These are phyloP conservation scores for Rutstroemia sp. DNA, from an alignment of 2,329 filamentous ascomycete genomes.

Conservation along the genomic window DNA sequence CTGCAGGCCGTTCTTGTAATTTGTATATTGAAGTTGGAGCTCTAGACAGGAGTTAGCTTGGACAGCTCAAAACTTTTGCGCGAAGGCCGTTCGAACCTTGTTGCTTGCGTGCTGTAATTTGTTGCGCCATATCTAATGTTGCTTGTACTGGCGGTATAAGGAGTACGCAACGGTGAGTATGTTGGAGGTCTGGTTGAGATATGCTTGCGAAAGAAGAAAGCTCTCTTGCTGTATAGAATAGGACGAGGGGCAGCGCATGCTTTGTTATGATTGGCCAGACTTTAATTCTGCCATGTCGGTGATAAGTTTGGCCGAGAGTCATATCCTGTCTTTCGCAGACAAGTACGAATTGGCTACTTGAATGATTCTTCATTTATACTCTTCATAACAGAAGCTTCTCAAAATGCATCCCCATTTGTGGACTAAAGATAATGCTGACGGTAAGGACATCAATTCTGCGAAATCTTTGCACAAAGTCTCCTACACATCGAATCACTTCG, in stretches of 20 bases:
- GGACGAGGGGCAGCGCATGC: background rate
- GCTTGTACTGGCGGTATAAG: too few species aligned
- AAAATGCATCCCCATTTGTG: constrained; percentile 97
- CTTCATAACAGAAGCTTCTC: constrained; percentile 6
- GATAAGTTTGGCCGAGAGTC: background rate
- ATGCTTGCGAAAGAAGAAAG: background rate
- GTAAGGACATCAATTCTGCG: constrained; percentile 40
- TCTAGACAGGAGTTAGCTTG: constrained; percentile 41
- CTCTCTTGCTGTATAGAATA: background rate
- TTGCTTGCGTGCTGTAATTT: constrained; percentile 30
- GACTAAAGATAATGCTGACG: constrained; percentile 74
- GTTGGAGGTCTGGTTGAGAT: background rate
- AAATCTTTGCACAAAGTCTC: background rate
- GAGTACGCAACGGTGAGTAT: background rate
- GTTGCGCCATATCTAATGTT: constrained; percentile 25
- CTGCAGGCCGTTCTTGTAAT: constrained; percentile 73
- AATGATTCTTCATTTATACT: background rate
- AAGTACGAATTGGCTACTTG: background rate
- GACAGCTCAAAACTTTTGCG: background rate
- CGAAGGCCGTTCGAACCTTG: constrained; percentile 23
- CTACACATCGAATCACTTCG: background rate
- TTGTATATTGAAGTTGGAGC: constrained; percentile 71
- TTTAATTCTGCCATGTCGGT: background rate
- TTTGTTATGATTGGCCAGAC: background rate
- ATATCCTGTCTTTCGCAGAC: background rate